phyloP scores from a whole-genome alignment of 805 yeast genomes.

The Yamadazyma philogaea region DNA sequence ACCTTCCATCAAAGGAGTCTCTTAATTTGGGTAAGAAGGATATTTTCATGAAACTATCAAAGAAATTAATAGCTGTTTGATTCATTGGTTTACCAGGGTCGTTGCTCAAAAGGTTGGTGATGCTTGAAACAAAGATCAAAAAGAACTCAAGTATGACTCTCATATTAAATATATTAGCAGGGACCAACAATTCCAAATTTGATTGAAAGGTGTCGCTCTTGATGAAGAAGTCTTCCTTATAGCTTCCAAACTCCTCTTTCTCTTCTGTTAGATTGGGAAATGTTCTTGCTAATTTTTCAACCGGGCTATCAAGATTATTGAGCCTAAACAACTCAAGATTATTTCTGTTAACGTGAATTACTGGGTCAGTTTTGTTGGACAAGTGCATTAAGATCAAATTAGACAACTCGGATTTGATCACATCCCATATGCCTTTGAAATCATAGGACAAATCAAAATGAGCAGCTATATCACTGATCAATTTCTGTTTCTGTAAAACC shows the following conservation, averaged over 20 bases:
- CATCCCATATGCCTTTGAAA: constrained; percentile 29
- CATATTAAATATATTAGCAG: constrained; percentile 75
- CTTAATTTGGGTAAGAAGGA: constrained; percentile 65
- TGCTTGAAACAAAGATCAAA: constrained; percentile 62
- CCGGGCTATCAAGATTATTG: constrained; percentile 19
- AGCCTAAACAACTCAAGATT: constrained; percentile 23
- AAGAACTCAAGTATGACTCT: constrained; percentile 72
- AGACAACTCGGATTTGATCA: constrained; percentile 31
- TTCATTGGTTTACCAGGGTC: constrained; percentile 8
- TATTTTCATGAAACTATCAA: constrained; percentile 60
- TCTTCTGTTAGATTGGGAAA: constrained; percentile 11
- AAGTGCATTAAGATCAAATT: constrained; percentile 33
- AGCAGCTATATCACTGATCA: constrained; percentile 55
- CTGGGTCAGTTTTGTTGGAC: constrained; percentile 18
- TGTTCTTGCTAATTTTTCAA: background rate
- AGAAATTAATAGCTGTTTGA: constrained; percentile 40
- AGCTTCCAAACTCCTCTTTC: constrained; percentile 8
- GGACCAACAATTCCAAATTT: constrained; percentile 62
- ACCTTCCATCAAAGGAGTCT: constrained; percentile 50
- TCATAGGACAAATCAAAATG: constrained; percentile 24
- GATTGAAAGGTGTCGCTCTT: constrained; percentile 55
- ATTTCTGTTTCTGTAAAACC: constrained; percentile 67
- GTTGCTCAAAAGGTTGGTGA: constrained; percentile 20
- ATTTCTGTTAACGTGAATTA: constrained; percentile 13
- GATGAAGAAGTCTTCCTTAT: constrained; percentile 44